A percentile compares a stretch with the other conserved stretches of the same genome.
Conservation (phyloP, 2,329 filamentous ascomycete genomes). For the Paraphaeosphaeria minitans region DNA sequence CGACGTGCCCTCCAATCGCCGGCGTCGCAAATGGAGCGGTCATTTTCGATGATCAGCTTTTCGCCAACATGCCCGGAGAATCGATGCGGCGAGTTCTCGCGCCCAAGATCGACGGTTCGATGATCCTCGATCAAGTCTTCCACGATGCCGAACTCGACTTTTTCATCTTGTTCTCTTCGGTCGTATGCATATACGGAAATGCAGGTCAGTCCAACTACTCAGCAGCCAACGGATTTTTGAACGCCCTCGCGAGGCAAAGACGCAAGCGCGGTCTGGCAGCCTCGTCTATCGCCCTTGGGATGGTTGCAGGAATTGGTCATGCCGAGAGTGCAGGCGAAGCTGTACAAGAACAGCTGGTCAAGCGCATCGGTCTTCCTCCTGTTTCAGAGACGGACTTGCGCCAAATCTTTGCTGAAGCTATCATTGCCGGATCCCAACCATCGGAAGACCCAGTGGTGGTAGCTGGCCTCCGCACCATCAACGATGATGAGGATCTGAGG, state of each 20-base stretch:
- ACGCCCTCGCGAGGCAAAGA: slow-evolving; percentile 41
- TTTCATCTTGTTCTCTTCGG: slow-evolving; percentile 23
- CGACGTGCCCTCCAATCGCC: not conserved
- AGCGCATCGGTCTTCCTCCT: slow-evolving; percentile 12
- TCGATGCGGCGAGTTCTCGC: not conserved
- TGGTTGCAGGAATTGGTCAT: not conserved
- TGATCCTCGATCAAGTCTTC: slow-evolving; percentile 21
- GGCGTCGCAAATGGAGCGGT: not conserved
- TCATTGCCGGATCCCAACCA: slow-evolving; percentile 7
- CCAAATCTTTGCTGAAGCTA: slow-evolving; percentile 21
- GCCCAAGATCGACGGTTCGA: slow-evolving; percentile 25
- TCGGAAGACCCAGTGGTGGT: not conserved
- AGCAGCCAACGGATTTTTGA: slow-evolving; percentile 47
- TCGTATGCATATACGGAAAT: slow-evolving; percentile 13
- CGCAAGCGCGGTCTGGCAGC: slow-evolving; percentile 7
- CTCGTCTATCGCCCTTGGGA: not conserved
- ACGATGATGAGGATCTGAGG: not conserved
- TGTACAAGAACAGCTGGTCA: not conserved
- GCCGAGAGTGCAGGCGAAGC: not conserved
- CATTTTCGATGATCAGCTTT: slow-evolving; percentile 1
- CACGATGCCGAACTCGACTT: slow-evolving; percentile 21
- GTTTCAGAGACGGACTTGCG: slow-evolving; percentile 22
- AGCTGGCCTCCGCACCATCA: slow-evolving; percentile 7
- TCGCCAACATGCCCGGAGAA: not conserved
- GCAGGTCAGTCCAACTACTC: slow-evolving; percentile 22